Evolutionary conservation across 176 grass and related monocot genomes (phyloP).

Genomic region (Leersia perrieri): DNA sequence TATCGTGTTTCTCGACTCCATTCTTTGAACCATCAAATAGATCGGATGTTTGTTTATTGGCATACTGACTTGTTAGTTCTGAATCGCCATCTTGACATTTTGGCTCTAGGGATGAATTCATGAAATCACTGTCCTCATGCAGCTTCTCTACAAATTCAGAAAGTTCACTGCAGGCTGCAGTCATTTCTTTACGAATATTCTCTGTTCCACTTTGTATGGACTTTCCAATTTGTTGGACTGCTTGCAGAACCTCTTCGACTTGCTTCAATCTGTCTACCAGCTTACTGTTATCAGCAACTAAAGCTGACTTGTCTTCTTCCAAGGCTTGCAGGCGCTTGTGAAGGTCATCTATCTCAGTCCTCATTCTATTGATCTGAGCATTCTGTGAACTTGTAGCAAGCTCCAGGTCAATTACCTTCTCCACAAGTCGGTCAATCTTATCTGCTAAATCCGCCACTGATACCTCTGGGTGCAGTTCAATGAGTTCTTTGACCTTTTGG

Average conservation of each 20-base stretch:
- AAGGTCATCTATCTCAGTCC: slow-evolving; percentile 52
- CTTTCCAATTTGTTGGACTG: slow-evolving; percentile 36
- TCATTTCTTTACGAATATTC: slow-evolving; percentile 44
- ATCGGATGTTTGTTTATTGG: slow-evolving; percentile 15
- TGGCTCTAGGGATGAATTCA: slow-evolving; percentile 23
- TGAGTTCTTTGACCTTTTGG: slow-evolving; percentile 51
- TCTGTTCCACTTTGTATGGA: slow-evolving; percentile 32
- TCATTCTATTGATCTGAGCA: slow-evolving; percentile 66
- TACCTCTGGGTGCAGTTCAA: slow-evolving; percentile 40
- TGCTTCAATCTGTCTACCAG: slow-evolving; percentile 52
- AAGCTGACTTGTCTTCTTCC: slow-evolving; percentile 45
- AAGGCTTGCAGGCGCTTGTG: slow-evolving; percentile 40
- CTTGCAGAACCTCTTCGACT: slow-evolving; percentile 48
- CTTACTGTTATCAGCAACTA: slow-evolving; percentile 39
- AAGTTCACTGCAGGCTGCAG: slow-evolving; percentile 40
- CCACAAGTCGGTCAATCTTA: slow-evolving; percentile 60
- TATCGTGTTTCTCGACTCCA: slow-evolving; percentile 22
- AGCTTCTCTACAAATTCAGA: slow-evolving; percentile 43
- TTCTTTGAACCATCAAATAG: neutral
- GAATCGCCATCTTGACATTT: slow-evolving; percentile 7
- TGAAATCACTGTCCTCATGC: neutral
- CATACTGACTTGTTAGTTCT: slow-evolving; percentile 11
- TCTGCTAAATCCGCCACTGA: slow-evolving; percentile 59
- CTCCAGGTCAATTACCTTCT: slow-evolving; percentile 63
- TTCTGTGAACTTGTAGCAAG: slow-evolving; percentile 51